Base-by-base conservation (phyloP, 768 basidiomycete genomes). In the Naganishia randhawae region DNA sequence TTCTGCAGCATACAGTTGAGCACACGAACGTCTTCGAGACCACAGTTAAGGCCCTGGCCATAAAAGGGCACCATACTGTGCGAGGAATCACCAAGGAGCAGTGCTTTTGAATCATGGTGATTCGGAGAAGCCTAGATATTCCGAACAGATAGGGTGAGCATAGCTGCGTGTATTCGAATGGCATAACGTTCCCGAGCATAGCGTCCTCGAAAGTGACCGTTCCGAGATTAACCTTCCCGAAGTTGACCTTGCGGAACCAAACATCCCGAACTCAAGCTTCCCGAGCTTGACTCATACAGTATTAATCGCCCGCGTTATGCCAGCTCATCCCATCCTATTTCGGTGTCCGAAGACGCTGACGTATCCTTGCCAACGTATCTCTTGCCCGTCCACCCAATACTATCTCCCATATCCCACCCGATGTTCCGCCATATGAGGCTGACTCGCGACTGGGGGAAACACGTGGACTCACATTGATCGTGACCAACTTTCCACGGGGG, bases 41-140 rank as follows among this genome's bases (percentile, higher is more conserved):
- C 95, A 77, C 94, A 96, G 77, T 99, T 99, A 73, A 98, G 85
- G 48, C 95, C 95, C 84, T 99, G 95, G 50, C 95, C 77, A 66
- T 78, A 78, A 69, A 80, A 80, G 71, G 95, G 94, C n/a, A 94
- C 93, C 93, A 98, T 97, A 50, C 92, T 89, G 80, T 99, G 95
- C 13, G 92, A 91, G 45, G 95, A 89, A 80, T 99, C 95, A 65
- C 95, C 95, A 57, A 99, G 81, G 65, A 98, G 85, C 42, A 98
- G 84, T 71, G 84, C 91, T 73, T 90, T 85, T 82, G 92, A 91
- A 81, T 85, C 85, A 83, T 91, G 92, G 80, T 96, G 92, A 81
- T 93, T 94, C 57, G 92, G 92, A 68, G 84, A 87, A 73, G 86
- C 85, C 92, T 94, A 78, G 70, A 17, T 52, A 52, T 48, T 48